Conservation (phyloP, 805 yeast species). For the Kodamaea kaohsiungensis region DNA sequence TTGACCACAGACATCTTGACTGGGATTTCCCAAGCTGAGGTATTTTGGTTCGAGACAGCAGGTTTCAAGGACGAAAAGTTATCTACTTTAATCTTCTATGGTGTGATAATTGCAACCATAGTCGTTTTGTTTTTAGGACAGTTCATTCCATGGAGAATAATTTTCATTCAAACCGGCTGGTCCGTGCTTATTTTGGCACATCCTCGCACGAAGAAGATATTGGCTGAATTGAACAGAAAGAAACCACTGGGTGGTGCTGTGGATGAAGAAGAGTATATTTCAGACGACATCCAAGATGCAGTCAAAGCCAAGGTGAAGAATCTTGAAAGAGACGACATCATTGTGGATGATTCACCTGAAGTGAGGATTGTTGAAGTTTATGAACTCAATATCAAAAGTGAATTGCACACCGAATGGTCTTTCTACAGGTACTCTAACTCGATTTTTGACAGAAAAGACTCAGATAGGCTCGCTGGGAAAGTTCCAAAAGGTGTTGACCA, state of each 20-base stretch:
- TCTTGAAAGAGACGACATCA: constrained; percentile 49
- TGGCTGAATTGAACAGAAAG: constrained; percentile 14
- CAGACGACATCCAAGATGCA: constrained; percentile 2
- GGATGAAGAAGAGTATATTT: neutral
- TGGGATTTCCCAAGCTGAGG: constrained; percentile 52
- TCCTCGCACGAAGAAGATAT: constrained; percentile 49
- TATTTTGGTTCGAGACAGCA: constrained; percentile 59
- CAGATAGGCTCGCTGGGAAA: constrained; percentile 39
- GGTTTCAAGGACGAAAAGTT: constrained; percentile 69
- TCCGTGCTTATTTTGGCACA: constrained; percentile 50
- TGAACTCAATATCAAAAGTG: constrained; percentile 69
- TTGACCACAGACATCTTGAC: constrained; percentile 56
- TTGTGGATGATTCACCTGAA: constrained; percentile 71
- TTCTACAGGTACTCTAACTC: constrained; percentile 56
- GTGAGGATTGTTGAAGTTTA: constrained; percentile 67
- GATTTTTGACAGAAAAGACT: constrained; percentile 54
- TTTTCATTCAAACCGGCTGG: constrained; percentile 66
- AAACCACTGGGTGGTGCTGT: constrained; percentile 11
- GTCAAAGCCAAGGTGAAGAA: constrained; percentile 32
- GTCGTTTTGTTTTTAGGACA: constrained; percentile 47
- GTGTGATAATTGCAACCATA: constrained; percentile 29
- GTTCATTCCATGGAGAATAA: constrained; percentile 63
- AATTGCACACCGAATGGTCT: constrained; percentile 61
- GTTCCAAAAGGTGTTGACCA: constrained; percentile 65
- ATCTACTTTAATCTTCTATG: constrained; percentile 59